These are phyloP conservation scores for Colletotrichum kahawae DNA, from an alignment of 2,329 filamentous ascomycete genomes.

Conservation along the genomic window DNA sequence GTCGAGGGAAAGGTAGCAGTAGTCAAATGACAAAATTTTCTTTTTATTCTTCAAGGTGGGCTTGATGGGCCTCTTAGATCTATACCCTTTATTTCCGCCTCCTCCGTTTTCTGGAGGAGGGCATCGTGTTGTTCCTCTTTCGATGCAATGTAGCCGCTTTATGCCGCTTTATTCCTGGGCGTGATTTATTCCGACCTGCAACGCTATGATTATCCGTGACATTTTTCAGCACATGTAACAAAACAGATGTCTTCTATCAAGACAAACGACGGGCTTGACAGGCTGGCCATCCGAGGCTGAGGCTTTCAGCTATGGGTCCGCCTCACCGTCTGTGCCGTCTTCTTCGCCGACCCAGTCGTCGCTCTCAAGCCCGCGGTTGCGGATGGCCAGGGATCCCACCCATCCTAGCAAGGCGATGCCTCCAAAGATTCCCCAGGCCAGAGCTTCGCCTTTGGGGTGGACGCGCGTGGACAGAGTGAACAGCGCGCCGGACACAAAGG, in stretches of 20 bases:
- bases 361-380: slow-evolving; percentile 65
- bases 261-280: neutral
- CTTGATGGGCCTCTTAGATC: neutral
- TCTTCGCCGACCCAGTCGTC: slow-evolving; percentile 53
- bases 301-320: slow-evolving; percentile 1
- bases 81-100: neutral
- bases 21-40: neutral
- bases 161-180: neutral
- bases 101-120: neutral
- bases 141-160: neutral
- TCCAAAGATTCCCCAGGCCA: slow-evolving; percentile 88
- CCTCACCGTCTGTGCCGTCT: slow-evolving; percentile 29
- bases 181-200: neutral
- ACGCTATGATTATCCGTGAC: slow-evolving; percentile 7
- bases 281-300: neutral
- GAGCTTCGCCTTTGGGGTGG: slow-evolving; percentile 78
- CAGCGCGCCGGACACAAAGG: slow-evolving; percentile 84
- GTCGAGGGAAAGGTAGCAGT: neutral
- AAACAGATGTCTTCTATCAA: neutral
- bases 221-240: neutral
- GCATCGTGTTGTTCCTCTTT: neutral
- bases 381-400: slow-evolving; percentile 78
- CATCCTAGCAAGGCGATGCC: slow-evolving; percentile 84
- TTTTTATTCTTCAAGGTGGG: neutral
- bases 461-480: slow-evolving; percentile 81